A percentile compares a stretch with the other conserved stretches of the same genome.
phyloP scores from a whole-genome alignment of 2,329 filamentous ascomycete species.

The Akanthomyces uredinophilus region DNA sequence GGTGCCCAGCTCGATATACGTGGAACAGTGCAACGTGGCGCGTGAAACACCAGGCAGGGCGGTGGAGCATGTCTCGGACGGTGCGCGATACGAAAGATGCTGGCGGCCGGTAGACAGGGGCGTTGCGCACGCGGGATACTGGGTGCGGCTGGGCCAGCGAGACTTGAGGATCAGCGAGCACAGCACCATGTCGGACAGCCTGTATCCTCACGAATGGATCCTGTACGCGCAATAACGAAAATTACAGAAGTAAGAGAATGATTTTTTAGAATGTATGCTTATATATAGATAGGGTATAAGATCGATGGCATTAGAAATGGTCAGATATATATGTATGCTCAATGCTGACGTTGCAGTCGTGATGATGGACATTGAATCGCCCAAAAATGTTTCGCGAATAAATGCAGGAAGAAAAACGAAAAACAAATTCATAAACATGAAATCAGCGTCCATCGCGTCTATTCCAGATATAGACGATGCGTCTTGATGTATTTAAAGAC shows the following conservation, averaged over 20 bases:
- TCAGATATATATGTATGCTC: constrained; percentile 1
- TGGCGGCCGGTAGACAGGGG: constrained; percentile 19
- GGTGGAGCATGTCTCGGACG: constrained; percentile 18
- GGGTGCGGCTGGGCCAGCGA: constrained; percentile 23
- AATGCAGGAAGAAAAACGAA: background rate
- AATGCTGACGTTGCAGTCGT: constrained; percentile 5
- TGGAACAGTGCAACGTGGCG: constrained; percentile 17
- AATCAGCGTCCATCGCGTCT: background rate
- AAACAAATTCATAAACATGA: background rate
- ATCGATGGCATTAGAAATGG: constrained; percentile 5
- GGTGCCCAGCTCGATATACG: constrained; percentile 22
- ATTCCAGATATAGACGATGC: constrained; percentile 52
- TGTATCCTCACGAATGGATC: constrained; percentile 8
- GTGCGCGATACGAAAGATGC: constrained; percentile 19
- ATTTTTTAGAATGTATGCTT: background rate
- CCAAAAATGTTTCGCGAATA: background rate
- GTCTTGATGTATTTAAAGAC: constrained; percentile 72
- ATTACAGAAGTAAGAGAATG: too few relatives aligned
- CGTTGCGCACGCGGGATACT: constrained; percentile 21
- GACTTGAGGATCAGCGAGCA: constrained; percentile 15
- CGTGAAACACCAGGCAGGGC: background rate
- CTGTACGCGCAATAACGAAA: constrained; percentile 12
- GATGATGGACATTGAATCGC: background rate
- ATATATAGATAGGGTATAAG: constrained; percentile 11
- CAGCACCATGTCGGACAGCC: background rate